These are phyloP conservation scores for Colletotrichum cordylinicola DNA, from an alignment of 2,329 filamentous ascomycete species.

Conservation along the genomic window DNA sequence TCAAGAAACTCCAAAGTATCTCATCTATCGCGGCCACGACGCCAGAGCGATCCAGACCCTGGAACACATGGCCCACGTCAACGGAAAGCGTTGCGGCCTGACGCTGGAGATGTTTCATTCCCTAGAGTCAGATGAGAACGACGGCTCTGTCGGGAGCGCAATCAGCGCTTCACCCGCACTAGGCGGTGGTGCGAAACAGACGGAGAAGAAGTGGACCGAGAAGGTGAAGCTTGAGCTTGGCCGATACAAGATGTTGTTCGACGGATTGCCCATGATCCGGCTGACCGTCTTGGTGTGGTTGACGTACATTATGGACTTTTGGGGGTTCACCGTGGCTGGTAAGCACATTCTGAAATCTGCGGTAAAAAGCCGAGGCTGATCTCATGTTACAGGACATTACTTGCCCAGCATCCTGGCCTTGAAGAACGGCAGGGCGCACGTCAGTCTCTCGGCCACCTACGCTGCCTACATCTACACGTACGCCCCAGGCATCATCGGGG, in stretches of 20 bases:
- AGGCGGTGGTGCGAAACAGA: constrained; percentile 21
- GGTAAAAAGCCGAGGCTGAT: background rate
- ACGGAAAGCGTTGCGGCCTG: constrained; percentile 34
- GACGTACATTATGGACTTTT: constrained; percentile 44
- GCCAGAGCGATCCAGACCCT: constrained; percentile 58
- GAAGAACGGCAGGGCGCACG: constrained; percentile 52
- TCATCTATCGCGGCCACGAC: constrained; percentile 60
- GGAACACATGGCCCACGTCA: constrained; percentile 59
- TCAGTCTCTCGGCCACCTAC: constrained; percentile 53
- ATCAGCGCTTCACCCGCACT: constrained; percentile 12
- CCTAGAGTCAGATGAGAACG: constrained; percentile 24
- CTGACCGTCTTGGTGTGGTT: constrained; percentile 40
- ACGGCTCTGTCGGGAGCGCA: constrained; percentile 23
- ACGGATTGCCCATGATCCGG: constrained; percentile 36
- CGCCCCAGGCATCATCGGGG: constrained; percentile 55
- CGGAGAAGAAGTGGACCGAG: constrained; percentile 10
- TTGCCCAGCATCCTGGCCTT: constrained; percentile 54
- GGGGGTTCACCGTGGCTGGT: constrained; percentile 43
- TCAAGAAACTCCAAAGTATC: constrained; percentile 62
- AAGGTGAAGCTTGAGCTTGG: background rate
- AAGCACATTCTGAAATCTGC: background rate
- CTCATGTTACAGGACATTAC: constrained; percentile 35
- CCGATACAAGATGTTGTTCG: constrained; percentile 39
- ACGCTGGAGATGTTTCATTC: background rate
- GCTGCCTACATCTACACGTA: constrained; percentile 61